These are phyloP conservation scores for Mycena sanguinolenta DNA, from an alignment of 768 basidiomycete species.

Conservation along the genomic window DNA sequence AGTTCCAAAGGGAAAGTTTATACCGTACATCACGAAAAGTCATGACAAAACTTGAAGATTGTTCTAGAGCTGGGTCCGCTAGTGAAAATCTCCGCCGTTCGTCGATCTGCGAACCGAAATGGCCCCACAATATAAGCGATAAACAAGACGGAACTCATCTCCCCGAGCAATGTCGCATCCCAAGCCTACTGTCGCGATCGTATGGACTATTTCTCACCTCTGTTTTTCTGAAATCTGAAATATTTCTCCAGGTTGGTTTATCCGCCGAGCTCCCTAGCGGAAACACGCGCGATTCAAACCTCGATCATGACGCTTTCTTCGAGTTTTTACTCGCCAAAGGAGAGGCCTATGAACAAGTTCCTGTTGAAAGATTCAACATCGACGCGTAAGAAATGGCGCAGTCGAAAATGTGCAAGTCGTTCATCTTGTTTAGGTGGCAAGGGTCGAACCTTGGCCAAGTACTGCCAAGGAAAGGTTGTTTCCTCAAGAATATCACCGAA, in stretches of 20 bases:
- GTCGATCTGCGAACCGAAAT: too few species aligned
- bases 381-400: neutral
- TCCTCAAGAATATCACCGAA: conserved; percentile 1
- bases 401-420: neutral
- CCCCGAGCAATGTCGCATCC: neutral
- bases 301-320: conserved; percentile 5
- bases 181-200: neutral
- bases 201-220: neutral
- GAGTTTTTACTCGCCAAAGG: conserved; percentile 1
- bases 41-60: too few species aligned
- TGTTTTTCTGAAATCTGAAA: neutral
- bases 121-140: too few species aligned
- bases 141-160: neutral
- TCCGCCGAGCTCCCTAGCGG: neutral
- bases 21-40: too few species aligned
- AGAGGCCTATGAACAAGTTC: neutral
- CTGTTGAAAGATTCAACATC: neutral
- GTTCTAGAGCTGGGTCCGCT: too few species aligned
- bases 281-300: neutral
- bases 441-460: neutral
- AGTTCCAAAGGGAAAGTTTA: too few species aligned
- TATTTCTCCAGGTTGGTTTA: neutral
- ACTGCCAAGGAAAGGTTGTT: neutral
- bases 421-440: neutral
- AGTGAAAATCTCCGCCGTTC: too few species aligned